Conservation (phyloP, 768 basidiomycete genomes). For the Amyloporia xantha region DNA sequence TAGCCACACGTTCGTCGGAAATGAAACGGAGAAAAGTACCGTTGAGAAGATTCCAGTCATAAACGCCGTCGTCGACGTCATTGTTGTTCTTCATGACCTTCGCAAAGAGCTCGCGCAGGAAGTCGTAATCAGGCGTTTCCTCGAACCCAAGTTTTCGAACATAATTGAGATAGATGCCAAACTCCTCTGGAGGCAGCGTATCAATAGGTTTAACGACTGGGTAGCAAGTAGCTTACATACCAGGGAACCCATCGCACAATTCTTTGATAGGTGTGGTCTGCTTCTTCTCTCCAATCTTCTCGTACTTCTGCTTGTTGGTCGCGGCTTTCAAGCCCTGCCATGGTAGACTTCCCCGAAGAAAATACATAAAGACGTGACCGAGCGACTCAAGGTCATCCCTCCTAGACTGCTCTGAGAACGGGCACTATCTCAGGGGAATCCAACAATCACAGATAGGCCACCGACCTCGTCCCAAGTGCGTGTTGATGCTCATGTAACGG, state of each 20-base stretch:
- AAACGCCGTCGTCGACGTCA: constrained; percentile 88
- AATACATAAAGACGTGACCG: constrained; percentile 99
- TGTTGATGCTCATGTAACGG: constrained; percentile 99
- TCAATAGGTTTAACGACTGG: not conserved
- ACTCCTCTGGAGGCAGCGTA: constrained; percentile 69
- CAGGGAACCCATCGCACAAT: constrained; percentile 91
- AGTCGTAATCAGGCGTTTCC: constrained; percentile 98
- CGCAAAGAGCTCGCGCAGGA: constrained; percentile 88
- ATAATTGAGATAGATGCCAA: constrained; percentile 97
- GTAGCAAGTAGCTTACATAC: constrained; percentile 34
- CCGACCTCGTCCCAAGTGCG: constrained; percentile 91
- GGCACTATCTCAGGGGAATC: not conserved
- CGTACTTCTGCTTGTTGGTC: constrained; percentile 99
- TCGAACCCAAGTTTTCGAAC: constrained; percentile 98
- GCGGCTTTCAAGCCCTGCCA: constrained; percentile 99
- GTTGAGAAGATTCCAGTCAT: constrained; percentile 95
- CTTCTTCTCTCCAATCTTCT: constrained; percentile 99
- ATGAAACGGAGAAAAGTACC: constrained; percentile 34
- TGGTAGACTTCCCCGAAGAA: constrained; percentile 90
- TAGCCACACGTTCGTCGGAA: constrained; percentile 4
- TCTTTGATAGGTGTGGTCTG: constrained; percentile 98
- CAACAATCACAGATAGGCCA: constrained; percentile 9
- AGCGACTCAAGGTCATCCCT: constrained; percentile 98
- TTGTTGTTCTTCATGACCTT: constrained; percentile 90
- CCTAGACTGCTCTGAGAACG: constrained; percentile 69